Evolutionary conservation across 1,284 basidiomycete species (phyloP).

Genomic region (Amylostereum areolatum): DNA sequence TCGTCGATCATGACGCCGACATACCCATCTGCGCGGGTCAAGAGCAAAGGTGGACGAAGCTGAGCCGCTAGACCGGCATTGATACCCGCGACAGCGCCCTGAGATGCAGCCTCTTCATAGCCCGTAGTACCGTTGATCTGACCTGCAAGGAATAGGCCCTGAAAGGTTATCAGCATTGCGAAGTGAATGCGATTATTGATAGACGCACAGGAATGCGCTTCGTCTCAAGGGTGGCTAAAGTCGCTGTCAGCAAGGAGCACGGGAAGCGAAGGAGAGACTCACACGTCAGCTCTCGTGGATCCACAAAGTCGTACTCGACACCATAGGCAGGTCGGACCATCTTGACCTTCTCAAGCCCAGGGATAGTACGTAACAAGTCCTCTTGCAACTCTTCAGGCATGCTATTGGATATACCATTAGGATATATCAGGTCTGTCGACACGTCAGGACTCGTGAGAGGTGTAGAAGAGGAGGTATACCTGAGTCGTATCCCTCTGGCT

Average conservation of each 20-base stretch:
- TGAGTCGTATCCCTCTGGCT: slow-evolving; percentile 87
- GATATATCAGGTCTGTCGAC: slow-evolving; percentile 71
- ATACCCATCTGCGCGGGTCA: slow-evolving; percentile 81
- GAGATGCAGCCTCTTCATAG: slow-evolving; percentile 89
- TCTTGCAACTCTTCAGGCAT: slow-evolving; percentile 82
- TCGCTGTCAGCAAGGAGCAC: not conserved
- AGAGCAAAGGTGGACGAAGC: slow-evolving; percentile 46
- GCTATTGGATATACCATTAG: slow-evolving; percentile 85
- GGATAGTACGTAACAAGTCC: slow-evolving; percentile 74
- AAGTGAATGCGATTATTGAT: not conserved
- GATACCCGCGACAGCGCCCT: slow-evolving; percentile 79
- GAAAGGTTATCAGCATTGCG: not conserved
- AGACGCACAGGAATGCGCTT: slow-evolving; percentile 62
- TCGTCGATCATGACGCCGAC: slow-evolving; percentile 90
- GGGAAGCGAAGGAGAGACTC: slow-evolving; percentile 13
- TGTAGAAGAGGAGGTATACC: slow-evolving; percentile 34
- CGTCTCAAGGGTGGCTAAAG: slow-evolving; percentile 74
- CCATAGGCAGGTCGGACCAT: slow-evolving; percentile 86
- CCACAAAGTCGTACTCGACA: slow-evolving; percentile 91
- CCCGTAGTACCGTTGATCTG: slow-evolving; percentile 92
- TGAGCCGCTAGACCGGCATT: slow-evolving; percentile 76
- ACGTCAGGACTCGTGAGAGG: not conserved
- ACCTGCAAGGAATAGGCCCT: slow-evolving; percentile 82
- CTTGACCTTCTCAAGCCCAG: slow-evolving; percentile 77
- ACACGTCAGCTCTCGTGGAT: slow-evolving; percentile 76